Evolutionary conservation across 805 yeast species (phyloP), one percentile per base, ranked within the genome.

Genomic region (Starmerella tilneyi): DNA sequence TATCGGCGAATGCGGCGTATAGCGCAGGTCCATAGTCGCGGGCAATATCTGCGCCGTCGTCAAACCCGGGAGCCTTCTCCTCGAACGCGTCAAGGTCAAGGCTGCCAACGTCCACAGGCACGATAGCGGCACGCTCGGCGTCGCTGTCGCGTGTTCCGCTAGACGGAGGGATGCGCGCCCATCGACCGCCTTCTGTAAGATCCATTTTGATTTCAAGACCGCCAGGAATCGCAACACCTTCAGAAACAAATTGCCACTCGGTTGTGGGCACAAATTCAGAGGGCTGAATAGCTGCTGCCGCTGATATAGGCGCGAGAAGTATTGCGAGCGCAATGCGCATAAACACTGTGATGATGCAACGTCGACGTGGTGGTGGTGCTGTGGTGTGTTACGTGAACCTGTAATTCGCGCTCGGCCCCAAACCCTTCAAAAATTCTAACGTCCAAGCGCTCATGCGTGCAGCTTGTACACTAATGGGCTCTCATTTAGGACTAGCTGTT

Each of bases 171-270:
- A 80, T 49, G 52, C 76, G 81, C 1, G 94, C 96, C 60, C 80
- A 82, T 55, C 72, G 75, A 22, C 64, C 61, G 16, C 81, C 79
- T 0, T 86, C 78, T n/a, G 79, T 84, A 46, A 86, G 63, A 59
- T 84, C 79, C 53, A 88, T 56, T 52, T 84, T 69, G 11, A 86
- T 75, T 60, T 83, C 88, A 27, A 83, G 63, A 0, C 96, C 97
- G 6, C 74, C 74, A 0, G 96, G 94, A 3, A 88, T 70, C 7
- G 73, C 70, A 56, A 84, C 95, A n/a, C 79, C 85, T 39, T 74
- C 79, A 53, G 64, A 69, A 5, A 88, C 73, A 2, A 58, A 58
- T 63, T 78, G 76, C 94, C 95, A 88, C 51, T 81, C 75, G 1
- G 58, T 49, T 0, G 78, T 63, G 1, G 96, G 82, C 30, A 63